Evolutionary conservation across 495 filamentous ascomycete species (phyloP).

Genomic region (Zalerion maritima): DNA sequence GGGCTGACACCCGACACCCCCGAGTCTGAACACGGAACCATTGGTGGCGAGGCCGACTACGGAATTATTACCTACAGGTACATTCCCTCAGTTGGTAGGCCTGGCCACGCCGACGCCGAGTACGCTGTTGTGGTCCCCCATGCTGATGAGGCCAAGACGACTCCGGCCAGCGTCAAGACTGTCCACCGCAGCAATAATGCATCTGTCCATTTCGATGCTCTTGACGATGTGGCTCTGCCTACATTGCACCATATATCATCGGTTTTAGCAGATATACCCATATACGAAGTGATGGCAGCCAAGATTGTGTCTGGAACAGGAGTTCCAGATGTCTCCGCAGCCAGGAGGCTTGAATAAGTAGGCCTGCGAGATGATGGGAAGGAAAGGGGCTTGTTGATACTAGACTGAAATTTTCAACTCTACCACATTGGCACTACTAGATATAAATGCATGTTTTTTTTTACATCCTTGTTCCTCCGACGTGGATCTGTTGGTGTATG

Average conservation of each 20-base stretch:
- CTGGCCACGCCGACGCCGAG: slow-evolving; percentile 28
- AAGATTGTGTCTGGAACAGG: slow-evolving; percentile 35
- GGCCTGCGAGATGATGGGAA: too few relatives aligned
- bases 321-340: slow-evolving; percentile 30
- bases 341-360: slow-evolving; percentile 27
- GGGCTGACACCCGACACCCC: slow-evolving; percentile 22
- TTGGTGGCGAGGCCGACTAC: slow-evolving; percentile 19
- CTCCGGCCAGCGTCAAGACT: slow-evolving; percentile 15
- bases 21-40: slow-evolving; percentile 13
- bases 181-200: slow-evolving; percentile 25
- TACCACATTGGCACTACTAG: too few relatives aligned
- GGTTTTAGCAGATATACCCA: slow-evolving; percentile 35
- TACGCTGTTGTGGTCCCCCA: slow-evolving; percentile 31
- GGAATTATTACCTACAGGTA: slow-evolving; percentile 31
- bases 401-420: too few relatives aligned
- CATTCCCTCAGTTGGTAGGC: slow-evolving; percentile 30
- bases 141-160: slow-evolving; percentile 19
- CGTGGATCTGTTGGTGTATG: too few relatives aligned
- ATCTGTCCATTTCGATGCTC: slow-evolving; percentile 25
- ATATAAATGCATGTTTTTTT: too few relatives aligned
- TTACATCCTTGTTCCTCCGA: too few relatives aligned
- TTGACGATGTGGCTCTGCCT: slow-evolving; percentile 35
- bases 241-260: slow-evolving; percentile 40
- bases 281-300: slow-evolving; percentile 36
- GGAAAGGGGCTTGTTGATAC: too few relatives aligned